Conservation (phyloP, 257 asterid genomes). For the Primulina eburnea region DNA sequence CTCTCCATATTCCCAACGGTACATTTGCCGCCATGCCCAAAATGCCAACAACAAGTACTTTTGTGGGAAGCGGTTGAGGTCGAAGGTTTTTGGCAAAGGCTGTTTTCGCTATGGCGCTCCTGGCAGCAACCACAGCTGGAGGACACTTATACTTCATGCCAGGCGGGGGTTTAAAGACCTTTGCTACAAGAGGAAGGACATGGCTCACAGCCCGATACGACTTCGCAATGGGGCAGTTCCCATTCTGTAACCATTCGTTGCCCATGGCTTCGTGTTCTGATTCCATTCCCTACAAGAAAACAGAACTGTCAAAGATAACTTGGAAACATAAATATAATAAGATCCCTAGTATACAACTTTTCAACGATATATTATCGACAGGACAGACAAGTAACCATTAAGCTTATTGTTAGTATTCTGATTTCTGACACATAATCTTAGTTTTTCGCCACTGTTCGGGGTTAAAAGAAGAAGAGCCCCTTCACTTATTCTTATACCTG, state of each 20-base stretch:
- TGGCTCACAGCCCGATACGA: constrained; percentile 76
- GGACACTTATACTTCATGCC: constrained; percentile 77
- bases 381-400: background rate
- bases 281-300: constrained; percentile 51
- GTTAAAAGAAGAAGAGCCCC: background rate
- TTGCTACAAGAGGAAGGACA: constrained; percentile 83
- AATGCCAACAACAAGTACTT: constrained; percentile 65
- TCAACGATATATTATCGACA: background rate
- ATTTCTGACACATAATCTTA: background rate
- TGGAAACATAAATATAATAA: constrained; percentile 2
- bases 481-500: background rate
- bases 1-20: constrained; percentile 95
- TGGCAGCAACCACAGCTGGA: constrained; percentile 73
- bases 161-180: constrained; percentile 76
- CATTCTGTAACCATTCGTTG: constrained; percentile 79
- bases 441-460: background rate
- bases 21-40: constrained; percentile 83
- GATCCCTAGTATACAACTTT: background rate
- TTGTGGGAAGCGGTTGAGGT: constrained; percentile 84
- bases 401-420: too few relatives aligned
- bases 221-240: constrained; percentile 91
- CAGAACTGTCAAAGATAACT: background rate
- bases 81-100: constrained; percentile 83
- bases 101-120: constrained; percentile 72
- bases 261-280: constrained; percentile 70